These are phyloP conservation scores for Pythium aquatile DNA, from an alignment of 352 stramenopile genomes.

Conservation along the genomic window DNA sequence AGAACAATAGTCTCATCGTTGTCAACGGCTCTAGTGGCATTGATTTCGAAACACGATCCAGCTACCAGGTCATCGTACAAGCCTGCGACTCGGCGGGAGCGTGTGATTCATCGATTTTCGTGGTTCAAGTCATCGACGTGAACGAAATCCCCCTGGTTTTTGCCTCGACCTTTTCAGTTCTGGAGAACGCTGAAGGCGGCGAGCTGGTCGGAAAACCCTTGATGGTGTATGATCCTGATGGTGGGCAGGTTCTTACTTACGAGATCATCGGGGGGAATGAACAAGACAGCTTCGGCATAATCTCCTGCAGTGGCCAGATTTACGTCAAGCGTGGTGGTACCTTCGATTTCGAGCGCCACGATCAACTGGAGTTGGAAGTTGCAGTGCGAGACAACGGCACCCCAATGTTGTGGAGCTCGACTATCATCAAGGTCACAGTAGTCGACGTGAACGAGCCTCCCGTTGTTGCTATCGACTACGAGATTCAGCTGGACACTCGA, in stretches of 20 bases:
- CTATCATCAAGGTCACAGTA: conserved; percentile 30
- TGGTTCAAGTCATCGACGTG: conserved; percentile 25
- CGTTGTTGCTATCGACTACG: conserved; percentile 32
- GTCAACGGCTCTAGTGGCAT: not conserved
- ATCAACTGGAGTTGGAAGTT: conserved; percentile 26
- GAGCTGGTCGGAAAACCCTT: conserved; percentile 27
- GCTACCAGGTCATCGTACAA: conserved; percentile 15
- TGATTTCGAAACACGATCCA: conserved; percentile 24
- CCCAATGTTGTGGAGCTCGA: conserved; percentile 29
- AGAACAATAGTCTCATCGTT: conserved; percentile 11
- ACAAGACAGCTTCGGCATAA: conserved; percentile 41
- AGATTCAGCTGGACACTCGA: conserved; percentile 14
- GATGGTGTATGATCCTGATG: conserved; percentile 30
- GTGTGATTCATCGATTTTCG: conserved; percentile 17
- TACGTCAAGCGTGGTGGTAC: conserved; percentile 36
- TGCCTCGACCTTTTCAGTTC: not conserved
- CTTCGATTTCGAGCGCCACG: conserved; percentile 41
- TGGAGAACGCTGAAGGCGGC: conserved; percentile 21
- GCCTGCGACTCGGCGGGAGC: conserved; percentile 25
- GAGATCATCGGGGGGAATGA: conserved; percentile 30
- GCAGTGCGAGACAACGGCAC: conserved; percentile 42
- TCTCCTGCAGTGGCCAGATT: conserved; percentile 50
- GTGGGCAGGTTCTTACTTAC: conserved; percentile 25
- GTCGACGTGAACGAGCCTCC: conserved; percentile 47
- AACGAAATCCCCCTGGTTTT: conserved; percentile 29